These are phyloP conservation scores for Hymenoscyphus repandus DNA, from an alignment of 2,329 filamentous ascomycete species.

Conservation along the genomic window DNA sequence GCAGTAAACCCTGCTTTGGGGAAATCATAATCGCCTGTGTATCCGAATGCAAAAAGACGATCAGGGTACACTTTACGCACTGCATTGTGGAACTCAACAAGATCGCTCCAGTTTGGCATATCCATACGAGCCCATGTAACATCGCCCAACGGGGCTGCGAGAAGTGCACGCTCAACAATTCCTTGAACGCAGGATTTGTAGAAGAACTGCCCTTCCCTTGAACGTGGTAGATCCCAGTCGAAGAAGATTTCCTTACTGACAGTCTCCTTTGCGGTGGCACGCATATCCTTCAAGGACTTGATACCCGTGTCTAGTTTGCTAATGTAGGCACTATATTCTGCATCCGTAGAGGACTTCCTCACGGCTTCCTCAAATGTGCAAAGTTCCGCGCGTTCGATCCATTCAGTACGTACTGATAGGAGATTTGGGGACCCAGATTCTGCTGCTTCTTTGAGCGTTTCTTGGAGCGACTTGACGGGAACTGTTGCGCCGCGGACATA, in stretches of 20 bases:
- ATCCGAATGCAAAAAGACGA: conserved; percentile 36
- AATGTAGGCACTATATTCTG: conserved; percentile 28
- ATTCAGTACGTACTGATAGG: conserved; percentile 27
- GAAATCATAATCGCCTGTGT: conserved; percentile 35
- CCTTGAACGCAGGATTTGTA: conserved; percentile 30
- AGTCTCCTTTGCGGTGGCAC: conserved; percentile 20
- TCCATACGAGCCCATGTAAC: conserved; percentile 36
- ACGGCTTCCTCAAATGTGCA: conserved; percentile 35
- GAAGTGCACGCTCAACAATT: conserved; percentile 32
- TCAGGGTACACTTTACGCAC: conserved; percentile 34
- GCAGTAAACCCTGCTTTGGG: conserved; percentile 32
- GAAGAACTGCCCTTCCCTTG: conserved; percentile 34
- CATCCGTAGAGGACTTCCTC: conserved; percentile 22
- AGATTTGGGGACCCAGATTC: conserved; percentile 24
- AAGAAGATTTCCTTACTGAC: conserved; percentile 28
- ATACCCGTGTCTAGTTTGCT: conserved; percentile 6
- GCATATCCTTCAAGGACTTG: conserved; percentile 9
- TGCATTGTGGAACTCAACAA: conserved; percentile 34
- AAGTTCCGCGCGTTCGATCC: conserved; percentile 30
- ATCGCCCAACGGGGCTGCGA: conserved; percentile 34
- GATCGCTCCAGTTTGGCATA: conserved; percentile 33
- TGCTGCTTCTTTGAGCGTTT: conserved; percentile 24
- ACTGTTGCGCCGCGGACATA: conserved; percentile 36
- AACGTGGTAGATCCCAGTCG: conserved; percentile 35
- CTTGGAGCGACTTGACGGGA: conserved; percentile 26